Conservation (phyloP, 495 filamentous ascomycete genomes). For the Aspergillus nanangensis region DNA sequence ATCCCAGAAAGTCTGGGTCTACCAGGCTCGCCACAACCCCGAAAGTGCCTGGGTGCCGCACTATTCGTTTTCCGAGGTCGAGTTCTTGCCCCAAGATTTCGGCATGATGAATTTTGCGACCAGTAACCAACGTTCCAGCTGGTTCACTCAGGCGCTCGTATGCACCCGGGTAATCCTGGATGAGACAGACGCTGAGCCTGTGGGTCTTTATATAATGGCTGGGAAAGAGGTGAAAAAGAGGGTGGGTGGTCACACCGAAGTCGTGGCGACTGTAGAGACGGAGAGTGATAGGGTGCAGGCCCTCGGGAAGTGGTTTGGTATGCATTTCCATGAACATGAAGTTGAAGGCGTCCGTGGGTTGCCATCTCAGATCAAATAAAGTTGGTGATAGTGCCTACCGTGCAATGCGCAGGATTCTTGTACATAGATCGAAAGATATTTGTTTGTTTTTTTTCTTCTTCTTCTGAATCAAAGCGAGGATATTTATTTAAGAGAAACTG, state of each 20-base stretch:
- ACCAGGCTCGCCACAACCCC: constrained; percentile 46
- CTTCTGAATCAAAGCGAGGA: constrained; percentile 13
- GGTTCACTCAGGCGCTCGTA: constrained; percentile 51
- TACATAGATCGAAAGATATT: constrained; percentile 14
- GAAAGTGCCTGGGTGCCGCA: constrained; percentile 45
- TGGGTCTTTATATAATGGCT: constrained; percentile 55
- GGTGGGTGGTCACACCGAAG: constrained; percentile 46
- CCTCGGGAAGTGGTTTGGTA: constrained; percentile 51
- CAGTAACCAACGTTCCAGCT: constrained; percentile 38
- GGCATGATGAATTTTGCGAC: constrained; percentile 56
- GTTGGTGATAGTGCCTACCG: neutral
- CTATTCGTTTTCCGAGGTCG: constrained; percentile 57
- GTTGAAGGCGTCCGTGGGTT: constrained; percentile 43
- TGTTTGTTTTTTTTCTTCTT: no score
- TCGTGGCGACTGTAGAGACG: constrained; percentile 40
- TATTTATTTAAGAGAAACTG: constrained; percentile 14
- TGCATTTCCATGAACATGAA: constrained; percentile 50
- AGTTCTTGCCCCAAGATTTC: constrained; percentile 55
- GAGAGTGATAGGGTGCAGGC: constrained; percentile 52
- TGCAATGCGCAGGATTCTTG: constrained; percentile 4
- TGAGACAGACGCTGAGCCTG: constrained; percentile 30
- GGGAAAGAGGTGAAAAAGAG: constrained; percentile 53
- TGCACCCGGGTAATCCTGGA: constrained; percentile 49
- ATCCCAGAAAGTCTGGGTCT: constrained; percentile 53
- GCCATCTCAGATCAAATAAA: constrained; percentile 40